Percentiles rank a stretch among this genome's conserved stretches.
phyloP scores from a whole-genome alignment of 2,329 filamentous ascomycete species.

The Pleurostoma richardsiae region DNA sequence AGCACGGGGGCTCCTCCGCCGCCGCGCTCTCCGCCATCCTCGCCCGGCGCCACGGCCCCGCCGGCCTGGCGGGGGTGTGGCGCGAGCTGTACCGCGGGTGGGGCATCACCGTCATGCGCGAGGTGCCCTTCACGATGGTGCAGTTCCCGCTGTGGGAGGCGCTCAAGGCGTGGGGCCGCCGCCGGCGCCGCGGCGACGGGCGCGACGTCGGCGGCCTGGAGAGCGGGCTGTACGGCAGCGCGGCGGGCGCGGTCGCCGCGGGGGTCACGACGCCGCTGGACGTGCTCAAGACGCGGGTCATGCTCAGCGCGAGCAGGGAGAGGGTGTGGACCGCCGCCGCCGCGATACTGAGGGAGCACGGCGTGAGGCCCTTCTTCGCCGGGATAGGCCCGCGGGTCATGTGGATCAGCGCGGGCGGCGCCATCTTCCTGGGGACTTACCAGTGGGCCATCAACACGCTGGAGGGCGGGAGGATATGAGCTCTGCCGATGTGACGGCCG shows the following conservation, averaged over 20 bases:
- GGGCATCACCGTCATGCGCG: slow-evolving; percentile 86
- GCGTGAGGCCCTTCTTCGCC: slow-evolving; percentile 65
- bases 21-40: slow-evolving; percentile 68
- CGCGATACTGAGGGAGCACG: slow-evolving; percentile 59
- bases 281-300: slow-evolving; percentile 94
- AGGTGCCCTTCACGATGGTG: slow-evolving; percentile 95
- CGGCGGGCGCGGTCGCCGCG: slow-evolving; percentile 80
- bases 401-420: slow-evolving; percentile 93
- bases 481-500: neutral
- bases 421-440: slow-evolving; percentile 91
- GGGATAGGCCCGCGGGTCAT: slow-evolving; percentile 77
- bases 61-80: slow-evolving; percentile 58
- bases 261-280: slow-evolving; percentile 89
- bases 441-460: slow-evolving; percentile 80
- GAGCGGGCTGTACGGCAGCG: slow-evolving; percentile 78
- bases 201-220: slow-evolving; percentile 63
- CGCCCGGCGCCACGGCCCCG: slow-evolving; percentile 33
- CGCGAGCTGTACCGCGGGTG: slow-evolving; percentile 87
- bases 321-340: slow-evolving; percentile 55
- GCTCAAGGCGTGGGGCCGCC: slow-evolving; percentile 68
- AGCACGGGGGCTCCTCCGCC: slow-evolving; percentile 67
- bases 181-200: slow-evolving; percentile 24
- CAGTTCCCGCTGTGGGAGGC: slow-evolving; percentile 97
- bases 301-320: slow-evolving; percentile 72
- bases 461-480: slow-evolving; percentile 27